A percentile compares a stretch with the other conserved stretches of the same genome.
These are phyloP conservation scores for Apostasia shenzhenica DNA, from an alignment of 106 monocot genomes.

Conservation along the genomic window DNA sequence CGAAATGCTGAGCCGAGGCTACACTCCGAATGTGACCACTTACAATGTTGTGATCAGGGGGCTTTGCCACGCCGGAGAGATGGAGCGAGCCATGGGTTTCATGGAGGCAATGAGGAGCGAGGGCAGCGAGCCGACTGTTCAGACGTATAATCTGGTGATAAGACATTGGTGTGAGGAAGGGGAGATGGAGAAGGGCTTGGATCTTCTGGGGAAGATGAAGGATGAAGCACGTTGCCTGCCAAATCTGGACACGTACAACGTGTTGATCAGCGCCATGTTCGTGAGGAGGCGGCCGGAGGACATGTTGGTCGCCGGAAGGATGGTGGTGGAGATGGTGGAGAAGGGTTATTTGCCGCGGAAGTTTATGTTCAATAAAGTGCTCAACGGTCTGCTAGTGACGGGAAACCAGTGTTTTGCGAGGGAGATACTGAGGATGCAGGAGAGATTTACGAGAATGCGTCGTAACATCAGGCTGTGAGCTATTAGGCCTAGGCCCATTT, in stretches of 20 bases:
- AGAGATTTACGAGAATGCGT: slow-evolving; percentile 27
- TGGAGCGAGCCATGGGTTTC: slow-evolving; percentile 45
- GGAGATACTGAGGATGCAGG: slow-evolving; percentile 70
- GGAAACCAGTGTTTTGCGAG: slow-evolving; percentile 70
- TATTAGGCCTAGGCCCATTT: too few relatives aligned
- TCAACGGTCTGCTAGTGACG: slow-evolving; percentile 75
- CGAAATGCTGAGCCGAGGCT: slow-evolving; percentile 60
- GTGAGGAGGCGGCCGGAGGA: slow-evolving; percentile 58
- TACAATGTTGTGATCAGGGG: slow-evolving; percentile 71
- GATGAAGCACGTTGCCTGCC: slow-evolving; percentile 45
- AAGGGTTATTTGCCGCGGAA: slow-evolving; percentile 64
- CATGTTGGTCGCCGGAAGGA: slow-evolving; percentile 61
- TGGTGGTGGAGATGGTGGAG: slow-evolving; percentile 78
- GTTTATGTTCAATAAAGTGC: slow-evolving; percentile 69
- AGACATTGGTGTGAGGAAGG: slow-evolving; percentile 51
- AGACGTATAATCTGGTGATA: slow-evolving; percentile 72
- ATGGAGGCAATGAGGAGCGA: slow-evolving; percentile 44
- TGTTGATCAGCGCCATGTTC: slow-evolving; percentile 81
- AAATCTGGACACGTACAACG: slow-evolving; percentile 69
- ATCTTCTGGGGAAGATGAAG: slow-evolving; percentile 50
- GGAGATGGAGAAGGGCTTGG: slow-evolving; percentile 56
- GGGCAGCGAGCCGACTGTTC: slow-evolving; percentile 46
- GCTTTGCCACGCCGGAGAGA: slow-evolving; percentile 59
- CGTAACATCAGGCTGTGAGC: slow-evolving; percentile 47
- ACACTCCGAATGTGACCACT: slow-evolving; percentile 50